Evolutionary conservation across 257 asterid genomes (phyloP), one percentile per base, ranked within the genome.

Genomic region (Rubia yunnanensis): DNA sequence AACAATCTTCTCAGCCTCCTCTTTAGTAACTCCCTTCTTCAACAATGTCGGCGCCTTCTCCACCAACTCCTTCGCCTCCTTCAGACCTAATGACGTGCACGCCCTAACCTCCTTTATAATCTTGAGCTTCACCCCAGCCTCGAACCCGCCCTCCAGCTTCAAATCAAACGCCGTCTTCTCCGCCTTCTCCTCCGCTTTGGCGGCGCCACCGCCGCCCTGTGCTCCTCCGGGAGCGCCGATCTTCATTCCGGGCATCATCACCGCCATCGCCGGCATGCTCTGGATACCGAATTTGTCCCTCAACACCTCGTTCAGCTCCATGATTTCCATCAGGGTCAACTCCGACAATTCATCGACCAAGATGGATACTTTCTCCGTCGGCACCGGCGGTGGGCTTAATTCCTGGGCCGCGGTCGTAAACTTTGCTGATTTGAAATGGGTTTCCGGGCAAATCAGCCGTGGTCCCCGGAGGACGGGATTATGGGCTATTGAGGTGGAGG

Each of bases 31-130:
- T n/a, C 98, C 98, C 74, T 91, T 91, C 87, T 88, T 91, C 89
- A 91, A 76, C 81, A 86, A 78, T 1, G 91, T 82, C 0, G 98
- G 98, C 7, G 95, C 98, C 76, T 91, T 91, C 80, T 91, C 98
- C 76, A 91, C 98, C 86, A 91, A 79, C 60, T 91, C 98, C 78
- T 91, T 91, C 1, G 98, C 98, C 74, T 91, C 98, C 74, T 91
- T 91, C 88, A 91, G 81, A 7, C 98, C 98, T 72, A 91, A 73
- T 75, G 83, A 86, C 24, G 98, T 91, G 71, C 82, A 86, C 39
- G 95, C 80, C 64, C 98, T 85, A 46, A 91, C 98, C 78, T 91
- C 98, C 89, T 91, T 91, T 41, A 88, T 91, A 70, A 91, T 88
- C 86, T 91, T 91, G 70, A 91, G 87, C 79, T 86, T 91, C 4